Evolutionary conservation across 1,284 basidiomycete genomes (phyloP).

Genomic region (Microbotryum silenes-acaulis): DNA sequence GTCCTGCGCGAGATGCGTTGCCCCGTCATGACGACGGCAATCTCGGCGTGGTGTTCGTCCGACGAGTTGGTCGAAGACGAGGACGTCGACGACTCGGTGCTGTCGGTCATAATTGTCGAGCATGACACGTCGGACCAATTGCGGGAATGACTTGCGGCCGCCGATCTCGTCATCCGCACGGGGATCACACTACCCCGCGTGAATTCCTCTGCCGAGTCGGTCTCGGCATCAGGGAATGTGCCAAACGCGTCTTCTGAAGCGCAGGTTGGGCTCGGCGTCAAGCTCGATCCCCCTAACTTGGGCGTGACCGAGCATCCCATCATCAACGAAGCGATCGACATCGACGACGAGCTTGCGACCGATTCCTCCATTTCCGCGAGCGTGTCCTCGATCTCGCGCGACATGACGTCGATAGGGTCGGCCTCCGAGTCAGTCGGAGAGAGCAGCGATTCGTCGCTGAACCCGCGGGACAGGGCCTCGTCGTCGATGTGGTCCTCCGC

Average conservation of each 20-base stretch:
- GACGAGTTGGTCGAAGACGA: constrained; percentile 6
- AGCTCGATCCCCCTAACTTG: too few relatives aligned
- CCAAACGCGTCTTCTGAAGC: too few relatives aligned
- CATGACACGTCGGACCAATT: background rate
- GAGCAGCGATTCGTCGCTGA: too few relatives aligned
- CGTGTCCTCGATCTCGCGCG: constrained; percentile 21
- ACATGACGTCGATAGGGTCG: constrained; percentile 8
- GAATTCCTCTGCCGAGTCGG: background rate
- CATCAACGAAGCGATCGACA: constrained; percentile 10
- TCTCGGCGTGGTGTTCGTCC: constrained; percentile 8
- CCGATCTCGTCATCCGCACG: background rate
- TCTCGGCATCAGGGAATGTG: background rate
- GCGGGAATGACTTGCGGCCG: background rate
- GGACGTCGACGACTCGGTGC: constrained; percentile 1
- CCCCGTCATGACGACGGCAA: constrained; percentile 27
- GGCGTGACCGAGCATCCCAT: background rate
- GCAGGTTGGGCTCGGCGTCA: too few relatives aligned
- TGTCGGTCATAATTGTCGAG: constrained; percentile 7
- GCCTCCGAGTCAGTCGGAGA: constrained; percentile 1
- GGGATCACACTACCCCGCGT: background rate
- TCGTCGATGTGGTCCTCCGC: too few relatives aligned
- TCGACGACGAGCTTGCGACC: constrained; percentile 5
- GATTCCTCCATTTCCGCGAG: constrained; percentile 16
- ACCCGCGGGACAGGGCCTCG: too few relatives aligned
- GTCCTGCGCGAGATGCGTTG: constrained; percentile 22